Base-by-base conservation (phyloP, 1,284 basidiomycete genomes). In the Sporisorium exsertum region DNA sequence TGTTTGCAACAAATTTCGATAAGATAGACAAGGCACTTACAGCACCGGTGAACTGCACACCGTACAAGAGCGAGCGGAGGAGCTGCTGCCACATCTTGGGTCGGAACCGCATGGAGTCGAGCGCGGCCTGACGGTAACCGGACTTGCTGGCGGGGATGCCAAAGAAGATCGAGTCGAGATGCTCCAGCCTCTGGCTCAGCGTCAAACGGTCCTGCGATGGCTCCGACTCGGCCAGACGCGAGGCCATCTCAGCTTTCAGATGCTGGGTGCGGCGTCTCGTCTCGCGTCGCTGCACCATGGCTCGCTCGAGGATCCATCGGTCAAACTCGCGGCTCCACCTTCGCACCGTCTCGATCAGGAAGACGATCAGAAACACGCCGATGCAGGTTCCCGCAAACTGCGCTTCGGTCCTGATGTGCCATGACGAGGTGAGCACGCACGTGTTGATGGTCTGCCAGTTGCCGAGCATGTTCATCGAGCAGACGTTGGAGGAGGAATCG, bases 361-460 rank as follows among this genome's bases (percentile, higher is more conserved):
- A 79, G 32, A 78, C 77, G 49, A 81, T 73, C 43, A 81, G 53
- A 9, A 79, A 80, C 20, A 83, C 71, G 20, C 81, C 81, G 46
- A 82, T 77, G 70, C 81, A 83, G 6, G 80, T 75, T 20, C 81
- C 81, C 20, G 73, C 81, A 43, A 83, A 81, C 49, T 79, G 72
- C 5, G 70, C 81, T 24, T 64, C 45, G 3, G 70, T 77, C 22
- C 43, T 54, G 50, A 81, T 72, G 59, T 72, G 75, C 81, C 81
- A 83, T 16, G 77, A 78, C 3, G 75, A 72, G 24, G 80, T 74
- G 53, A 83, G 74, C 13, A 83, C 62, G 42, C 81, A 77, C 15
- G 69, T 73, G 60, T 67, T 65, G 61, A 73, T 72, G 37, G 71
- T 73, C 29, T 77, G 70, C 75, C 75, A 77, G 58, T 77, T 77